Conservation (phyloP, 2,329 filamentous ascomycete genomes). For the Cytospora piceae region DNA sequence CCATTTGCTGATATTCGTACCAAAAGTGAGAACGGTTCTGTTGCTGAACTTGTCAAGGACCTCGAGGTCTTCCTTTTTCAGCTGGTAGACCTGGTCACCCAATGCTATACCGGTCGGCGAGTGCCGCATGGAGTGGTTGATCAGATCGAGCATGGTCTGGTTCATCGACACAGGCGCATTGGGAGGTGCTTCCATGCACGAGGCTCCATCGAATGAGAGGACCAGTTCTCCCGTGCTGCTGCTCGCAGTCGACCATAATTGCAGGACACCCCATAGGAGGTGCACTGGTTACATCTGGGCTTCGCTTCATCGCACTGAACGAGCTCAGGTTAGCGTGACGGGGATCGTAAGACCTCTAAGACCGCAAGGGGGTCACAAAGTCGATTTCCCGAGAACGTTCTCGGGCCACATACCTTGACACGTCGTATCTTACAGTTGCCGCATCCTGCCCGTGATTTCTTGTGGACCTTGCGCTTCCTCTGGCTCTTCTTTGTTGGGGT, state of each 20-base stretch:
- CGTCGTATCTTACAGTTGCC: conserved; percentile 59
- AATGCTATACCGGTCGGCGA: conserved; percentile 22
- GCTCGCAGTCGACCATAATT: conserved; percentile 42
- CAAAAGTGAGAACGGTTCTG: conserved; percentile 47
- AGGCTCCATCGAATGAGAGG: conserved; percentile 36
- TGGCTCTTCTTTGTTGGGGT: conserved; percentile 8
- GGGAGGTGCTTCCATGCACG: conserved; percentile 31
- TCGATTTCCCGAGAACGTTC: background rate
- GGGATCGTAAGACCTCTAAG: background rate
- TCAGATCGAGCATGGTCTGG: conserved; percentile 30
- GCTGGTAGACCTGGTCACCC: conserved; percentile 38
- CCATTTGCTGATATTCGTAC: conserved; percentile 37
- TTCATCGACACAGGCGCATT: conserved; percentile 31
- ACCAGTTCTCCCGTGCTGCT: conserved; percentile 38
- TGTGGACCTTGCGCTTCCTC: conserved; percentile 47
- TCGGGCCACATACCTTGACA: conserved; percentile 49
- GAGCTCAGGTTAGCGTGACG: conserved; percentile 17
- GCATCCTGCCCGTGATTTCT: conserved; percentile 58
- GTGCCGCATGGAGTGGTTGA: conserved; percentile 32
- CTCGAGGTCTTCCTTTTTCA: conserved; percentile 40
- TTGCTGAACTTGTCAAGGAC: conserved; percentile 48
- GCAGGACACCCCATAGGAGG: conserved; percentile 51
- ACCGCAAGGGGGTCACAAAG: background rate
- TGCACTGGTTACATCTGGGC: conserved; percentile 54
- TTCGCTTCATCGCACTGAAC: conserved; percentile 57